phyloP scores from a whole-genome alignment of 78 protist genomes.

The Goniomonas avonlea region DNA sequence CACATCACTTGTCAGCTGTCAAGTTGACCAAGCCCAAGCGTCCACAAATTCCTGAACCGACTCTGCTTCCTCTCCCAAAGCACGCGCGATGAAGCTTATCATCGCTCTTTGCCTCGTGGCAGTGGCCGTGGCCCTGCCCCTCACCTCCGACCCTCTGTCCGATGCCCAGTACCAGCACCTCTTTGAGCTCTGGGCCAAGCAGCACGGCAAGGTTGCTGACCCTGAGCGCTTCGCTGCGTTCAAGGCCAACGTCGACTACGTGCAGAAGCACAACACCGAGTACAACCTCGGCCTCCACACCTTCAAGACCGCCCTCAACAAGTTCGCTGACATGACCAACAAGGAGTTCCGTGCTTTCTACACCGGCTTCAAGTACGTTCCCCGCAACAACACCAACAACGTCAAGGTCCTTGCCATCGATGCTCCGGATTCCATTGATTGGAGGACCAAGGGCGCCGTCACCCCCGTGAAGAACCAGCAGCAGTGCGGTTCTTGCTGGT shows the following conservation, averaged over 20 bases:
- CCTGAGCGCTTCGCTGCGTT: conserved; percentile 13
- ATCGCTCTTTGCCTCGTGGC: too few species aligned
- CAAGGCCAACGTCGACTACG: neutral
- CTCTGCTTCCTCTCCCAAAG: too few species aligned
- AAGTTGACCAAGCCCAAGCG: too few species aligned
- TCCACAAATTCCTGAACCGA: too few species aligned
- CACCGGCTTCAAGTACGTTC: neutral
- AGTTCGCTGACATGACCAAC: conserved; percentile 57
- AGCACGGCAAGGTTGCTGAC: too few species aligned
- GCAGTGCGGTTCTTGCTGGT: conserved; percentile 77
- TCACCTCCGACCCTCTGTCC: too few species aligned
- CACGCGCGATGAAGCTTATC: too few species aligned
- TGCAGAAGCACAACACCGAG: conserved; percentile 10
- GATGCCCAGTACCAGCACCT: too few species aligned
- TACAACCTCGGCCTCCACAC: conserved; percentile 1
- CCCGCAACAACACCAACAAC: neutral
- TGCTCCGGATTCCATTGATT: conserved; percentile 19
- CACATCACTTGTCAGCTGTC: too few species aligned
- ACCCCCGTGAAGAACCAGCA: conserved; percentile 57
- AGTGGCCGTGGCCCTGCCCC: too few species aligned
- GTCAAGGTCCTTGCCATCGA: neutral
- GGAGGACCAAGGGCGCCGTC: conserved; percentile 55
- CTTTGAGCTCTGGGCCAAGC: too few species aligned
- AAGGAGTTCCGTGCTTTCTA: conserved; percentile 39
- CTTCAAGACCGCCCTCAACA: conserved; percentile 45